Conservation (phyloP, 2,329 filamentous ascomycete species). For the Fusarium sp. region DNA sequence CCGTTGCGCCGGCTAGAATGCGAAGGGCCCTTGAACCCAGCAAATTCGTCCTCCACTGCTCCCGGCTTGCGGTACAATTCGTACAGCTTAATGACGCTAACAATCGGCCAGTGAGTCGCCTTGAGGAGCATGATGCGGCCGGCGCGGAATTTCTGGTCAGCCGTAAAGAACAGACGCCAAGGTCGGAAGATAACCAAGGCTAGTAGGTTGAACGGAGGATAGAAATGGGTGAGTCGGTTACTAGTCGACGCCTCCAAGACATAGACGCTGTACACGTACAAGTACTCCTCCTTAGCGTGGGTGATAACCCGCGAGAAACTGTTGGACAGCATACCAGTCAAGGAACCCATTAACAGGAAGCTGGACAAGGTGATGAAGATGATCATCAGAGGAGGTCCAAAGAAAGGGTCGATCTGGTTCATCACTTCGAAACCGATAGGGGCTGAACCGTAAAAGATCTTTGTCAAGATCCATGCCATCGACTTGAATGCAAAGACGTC, state of each 20-base stretch:
- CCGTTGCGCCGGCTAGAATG: constrained; percentile 46
- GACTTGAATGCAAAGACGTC: constrained; percentile 74
- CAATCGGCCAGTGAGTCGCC: constrained; percentile 76
- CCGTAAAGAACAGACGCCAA: constrained; percentile 76
- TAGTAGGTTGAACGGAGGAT: constrained; percentile 81
- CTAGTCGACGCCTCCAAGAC: constrained; percentile 77
- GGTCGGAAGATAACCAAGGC: constrained; percentile 81
- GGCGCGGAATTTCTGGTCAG: constrained; percentile 73
- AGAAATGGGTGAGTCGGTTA: constrained; percentile 78
- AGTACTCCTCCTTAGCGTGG: constrained; percentile 80
- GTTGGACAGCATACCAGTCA: constrained; percentile 85
- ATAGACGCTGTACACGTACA: constrained; percentile 80
- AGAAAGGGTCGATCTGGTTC: constrained; percentile 71
- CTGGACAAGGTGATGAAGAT: constrained; percentile 84
- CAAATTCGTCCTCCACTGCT: constrained; percentile 60
- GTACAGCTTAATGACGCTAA: constrained; percentile 78
- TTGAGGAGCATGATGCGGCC: constrained; percentile 74
- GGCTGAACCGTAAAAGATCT: constrained; percentile 85
- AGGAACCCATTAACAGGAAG: constrained; percentile 82
- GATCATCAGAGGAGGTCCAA: constrained; percentile 75
- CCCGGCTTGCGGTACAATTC: constrained; percentile 65
- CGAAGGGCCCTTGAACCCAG: constrained; percentile 64
- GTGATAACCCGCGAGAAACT: constrained; percentile 77
- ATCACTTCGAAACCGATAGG: constrained; percentile 81
- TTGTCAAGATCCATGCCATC: constrained; percentile 84